These are phyloP conservation scores for Penicillium macrosclerotiorum DNA, from an alignment of 495 filamentous ascomycete genomes.

Conservation along the genomic window DNA sequence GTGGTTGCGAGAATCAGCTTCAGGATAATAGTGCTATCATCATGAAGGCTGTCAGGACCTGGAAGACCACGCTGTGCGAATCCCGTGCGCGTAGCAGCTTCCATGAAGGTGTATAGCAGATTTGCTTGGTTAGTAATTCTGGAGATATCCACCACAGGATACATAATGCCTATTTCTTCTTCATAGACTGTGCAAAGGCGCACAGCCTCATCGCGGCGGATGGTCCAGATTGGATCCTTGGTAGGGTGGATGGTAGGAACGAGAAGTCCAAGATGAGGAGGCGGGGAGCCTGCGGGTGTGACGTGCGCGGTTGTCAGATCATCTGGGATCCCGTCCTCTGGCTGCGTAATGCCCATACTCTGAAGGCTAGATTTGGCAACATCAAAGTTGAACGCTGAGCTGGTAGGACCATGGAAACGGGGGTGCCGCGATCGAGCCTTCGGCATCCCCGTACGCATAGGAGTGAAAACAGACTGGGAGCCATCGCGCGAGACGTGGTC, in stretches of 20 bases:
- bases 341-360: slow-evolving; percentile 73
- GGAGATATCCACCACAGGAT: slow-evolving; percentile 74
- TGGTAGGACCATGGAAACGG: slow-evolving; percentile 81
- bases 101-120: slow-evolving; percentile 67
- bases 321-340: slow-evolving; percentile 59
- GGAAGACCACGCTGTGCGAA: slow-evolving; percentile 52
- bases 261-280: slow-evolving; percentile 41
- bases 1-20: slow-evolving; percentile 79
- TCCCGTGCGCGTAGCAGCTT: slow-evolving; percentile 58
- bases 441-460: slow-evolving; percentile 29
- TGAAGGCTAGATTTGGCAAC: slow-evolving; percentile 84
- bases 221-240: slow-evolving; percentile 74
- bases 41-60: slow-evolving; percentile 62
- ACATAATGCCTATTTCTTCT: slow-evolving; percentile 85
- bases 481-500: slow-evolving; percentile 39
- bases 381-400: slow-evolving; percentile 80
- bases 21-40: slow-evolving; percentile 65
- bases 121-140: slow-evolving; percentile 61
- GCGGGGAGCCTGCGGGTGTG: slow-evolving; percentile 53
- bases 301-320: slow-evolving; percentile 50
- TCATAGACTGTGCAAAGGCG: slow-evolving; percentile 71
- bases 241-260: slow-evolving; percentile 38
- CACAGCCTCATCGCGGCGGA: slow-evolving; percentile 68
- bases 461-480: slow-evolving; percentile 36
- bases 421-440: slow-evolving; percentile 51